Conservation (phyloP, 1,284 basidiomycete genomes). For the Cutaneotrichosporon spelunceum region DNA sequence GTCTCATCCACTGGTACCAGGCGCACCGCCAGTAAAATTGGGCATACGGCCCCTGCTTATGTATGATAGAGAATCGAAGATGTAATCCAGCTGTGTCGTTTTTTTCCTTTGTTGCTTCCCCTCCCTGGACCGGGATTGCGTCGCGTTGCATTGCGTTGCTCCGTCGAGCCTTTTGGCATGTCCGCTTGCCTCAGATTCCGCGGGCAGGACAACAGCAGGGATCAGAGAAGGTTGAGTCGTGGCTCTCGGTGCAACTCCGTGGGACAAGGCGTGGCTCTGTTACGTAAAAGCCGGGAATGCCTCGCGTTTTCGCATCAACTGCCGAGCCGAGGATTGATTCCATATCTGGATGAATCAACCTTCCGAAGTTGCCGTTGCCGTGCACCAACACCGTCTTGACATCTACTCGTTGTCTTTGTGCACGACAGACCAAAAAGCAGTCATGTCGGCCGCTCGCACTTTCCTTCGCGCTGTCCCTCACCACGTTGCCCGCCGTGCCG, state of each 20-base stretch:
- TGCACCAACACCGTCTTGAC: neutral
- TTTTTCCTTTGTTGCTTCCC: neutral
- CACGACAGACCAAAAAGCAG: neutral
- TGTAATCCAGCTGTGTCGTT: conserved; percentile 1
- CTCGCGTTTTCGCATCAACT: conserved; percentile 1
- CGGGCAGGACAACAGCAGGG: too few relatives aligned
- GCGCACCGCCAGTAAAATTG: conserved; percentile 59
- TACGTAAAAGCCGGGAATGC: neutral
- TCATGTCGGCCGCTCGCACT: conserved; percentile 26
- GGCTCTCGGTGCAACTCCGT: neutral
- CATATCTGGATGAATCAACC: too few relatives aligned
- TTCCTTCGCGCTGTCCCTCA: conserved; percentile 19
- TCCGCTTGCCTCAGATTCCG: neutral
- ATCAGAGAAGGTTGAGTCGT: too few relatives aligned
- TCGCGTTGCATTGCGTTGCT: too few relatives aligned
- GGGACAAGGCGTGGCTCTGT: neutral
- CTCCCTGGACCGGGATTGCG: too few relatives aligned
- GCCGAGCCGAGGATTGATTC: conserved; percentile 2
- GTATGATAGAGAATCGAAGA: conserved; percentile 10
- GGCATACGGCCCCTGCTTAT: neutral
- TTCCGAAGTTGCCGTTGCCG: neutral
- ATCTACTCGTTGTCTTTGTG: neutral
- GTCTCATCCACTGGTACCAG: conserved; percentile 92
- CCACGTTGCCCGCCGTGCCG: conserved; percentile 11
- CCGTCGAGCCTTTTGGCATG: neutral